phyloP scores from a whole-genome alignment of 2,329 filamentous ascomycete species.

The Exophiala dermatitidis region DNA sequence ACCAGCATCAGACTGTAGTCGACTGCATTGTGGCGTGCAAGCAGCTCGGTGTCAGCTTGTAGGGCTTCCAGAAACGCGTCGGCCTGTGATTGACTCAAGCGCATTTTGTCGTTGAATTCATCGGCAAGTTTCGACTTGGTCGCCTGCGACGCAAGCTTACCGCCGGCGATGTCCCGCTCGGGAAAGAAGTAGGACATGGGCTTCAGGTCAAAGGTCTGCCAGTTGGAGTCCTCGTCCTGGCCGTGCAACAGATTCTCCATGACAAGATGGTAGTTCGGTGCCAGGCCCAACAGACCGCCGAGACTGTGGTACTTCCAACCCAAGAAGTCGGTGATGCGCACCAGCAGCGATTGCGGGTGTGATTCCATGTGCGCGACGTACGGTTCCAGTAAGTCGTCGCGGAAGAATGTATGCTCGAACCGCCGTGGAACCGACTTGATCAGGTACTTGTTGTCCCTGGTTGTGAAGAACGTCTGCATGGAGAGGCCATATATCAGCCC shows the following conservation, averaged over 20 bases:
- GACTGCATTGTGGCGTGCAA: conserved; percentile 58
- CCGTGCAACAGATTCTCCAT: conserved; percentile 71
- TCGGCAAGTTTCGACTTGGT: conserved; percentile 61
- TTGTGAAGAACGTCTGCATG: conserved; percentile 58
- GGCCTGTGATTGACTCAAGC: conserved; percentile 50
- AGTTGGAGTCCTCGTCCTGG: conserved; percentile 46
- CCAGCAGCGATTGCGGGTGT: conserved; percentile 55
- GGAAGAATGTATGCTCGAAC: conserved; percentile 66
- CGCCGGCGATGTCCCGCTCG: conserved; percentile 62
- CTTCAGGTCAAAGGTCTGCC: conserved; percentile 70
- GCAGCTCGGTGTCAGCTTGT: conserved; percentile 55
- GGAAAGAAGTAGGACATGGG: conserved; percentile 69
- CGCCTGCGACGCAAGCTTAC: conserved; percentile 54
- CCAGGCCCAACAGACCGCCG: conserved; percentile 52
- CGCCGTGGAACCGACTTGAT: conserved; percentile 63
- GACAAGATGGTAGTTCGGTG: conserved; percentile 65
- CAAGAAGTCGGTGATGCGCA: conserved; percentile 65
- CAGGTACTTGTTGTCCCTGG: conserved; percentile 58
- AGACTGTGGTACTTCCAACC: conserved; percentile 43
- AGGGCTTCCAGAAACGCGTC: conserved; percentile 51
- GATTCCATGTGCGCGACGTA: conserved; percentile 58
- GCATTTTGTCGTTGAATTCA: conserved; percentile 59
- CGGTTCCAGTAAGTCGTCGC: conserved; percentile 55
- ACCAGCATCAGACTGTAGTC: conserved; percentile 71
- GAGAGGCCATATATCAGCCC: background rate